These are phyloP conservation scores for Colletotrichum orchidophilum DNA, from an alignment of 2,329 filamentous ascomycete species.

Conservation along the genomic window DNA sequence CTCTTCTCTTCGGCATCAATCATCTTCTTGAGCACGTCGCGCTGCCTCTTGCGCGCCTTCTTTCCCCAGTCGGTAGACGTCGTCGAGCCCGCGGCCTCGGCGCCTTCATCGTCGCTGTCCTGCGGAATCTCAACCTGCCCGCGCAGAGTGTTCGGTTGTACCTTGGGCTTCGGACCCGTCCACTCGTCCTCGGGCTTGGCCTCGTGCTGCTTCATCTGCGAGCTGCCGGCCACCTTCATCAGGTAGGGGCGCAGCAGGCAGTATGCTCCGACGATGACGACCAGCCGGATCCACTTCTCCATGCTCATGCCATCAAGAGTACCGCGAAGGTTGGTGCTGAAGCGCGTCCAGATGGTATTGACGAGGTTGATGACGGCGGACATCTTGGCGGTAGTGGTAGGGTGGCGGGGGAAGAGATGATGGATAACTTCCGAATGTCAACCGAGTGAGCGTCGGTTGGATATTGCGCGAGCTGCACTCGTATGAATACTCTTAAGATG, in stretches of 20 bases:
- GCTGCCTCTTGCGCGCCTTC: constrained; percentile 75
- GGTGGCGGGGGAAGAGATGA: no score
- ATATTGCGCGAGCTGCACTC: background rate
- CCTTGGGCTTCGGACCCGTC: constrained; percentile 58
- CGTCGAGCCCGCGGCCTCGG: constrained; percentile 56
- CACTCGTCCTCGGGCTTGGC: constrained; percentile 55
- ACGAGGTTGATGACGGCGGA: constrained; percentile 24
- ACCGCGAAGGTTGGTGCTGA: constrained; percentile 56
- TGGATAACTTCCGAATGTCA: background rate
- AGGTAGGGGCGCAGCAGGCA: constrained; percentile 78
- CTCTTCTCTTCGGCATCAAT: constrained; percentile 70
- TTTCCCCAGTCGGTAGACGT: constrained; percentile 72
- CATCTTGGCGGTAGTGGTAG: constrained; percentile 12
- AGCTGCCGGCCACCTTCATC: constrained; percentile 71
- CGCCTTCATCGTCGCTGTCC: constrained; percentile 61
- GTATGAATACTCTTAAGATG: no score
- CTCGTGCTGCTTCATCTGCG: constrained; percentile 72
- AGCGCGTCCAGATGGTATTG: constrained; percentile 19
- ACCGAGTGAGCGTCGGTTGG: background rate
- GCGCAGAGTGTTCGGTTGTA: constrained; percentile 73
- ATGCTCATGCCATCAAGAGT: constrained; percentile 61
- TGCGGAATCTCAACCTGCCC: constrained; percentile 63
- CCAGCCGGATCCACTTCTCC: constrained; percentile 72
- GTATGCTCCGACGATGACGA: constrained; percentile 78
- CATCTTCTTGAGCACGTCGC: constrained; percentile 71